phyloP scores from a whole-genome alignment of 2,329 filamentous ascomycete genomes.

The Sporothrix pseudoabietina region DNA sequence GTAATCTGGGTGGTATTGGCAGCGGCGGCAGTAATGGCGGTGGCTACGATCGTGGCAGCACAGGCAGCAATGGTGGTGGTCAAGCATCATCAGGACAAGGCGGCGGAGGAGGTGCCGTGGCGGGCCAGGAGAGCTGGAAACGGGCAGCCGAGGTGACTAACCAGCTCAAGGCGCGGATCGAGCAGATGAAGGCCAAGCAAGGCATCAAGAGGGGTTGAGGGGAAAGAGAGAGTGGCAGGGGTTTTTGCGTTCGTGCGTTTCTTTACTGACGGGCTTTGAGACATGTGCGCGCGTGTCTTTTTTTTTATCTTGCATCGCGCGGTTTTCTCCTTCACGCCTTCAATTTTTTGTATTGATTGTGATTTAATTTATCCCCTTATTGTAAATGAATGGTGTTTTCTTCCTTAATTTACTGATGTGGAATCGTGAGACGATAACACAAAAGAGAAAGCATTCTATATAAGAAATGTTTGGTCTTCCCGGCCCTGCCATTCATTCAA shows the following conservation, averaged over 20 bases:
- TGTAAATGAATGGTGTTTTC: neutral
- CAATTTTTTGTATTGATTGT: constrained; percentile 21
- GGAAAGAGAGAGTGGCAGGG: neutral
- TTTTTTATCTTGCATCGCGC: neutral
- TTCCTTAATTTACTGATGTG: no score
- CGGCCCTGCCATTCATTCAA: no score
- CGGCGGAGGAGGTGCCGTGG: constrained; percentile 30
- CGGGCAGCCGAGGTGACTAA: constrained; percentile 96
- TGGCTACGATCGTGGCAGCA: neutral
- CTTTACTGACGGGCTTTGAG: neutral
- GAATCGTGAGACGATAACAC: neutral
- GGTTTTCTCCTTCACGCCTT: neutral
- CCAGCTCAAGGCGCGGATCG: constrained; percentile 94
- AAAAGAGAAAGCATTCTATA: neutral
- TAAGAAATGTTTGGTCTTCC: no score
- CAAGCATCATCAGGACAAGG: constrained; percentile 12
- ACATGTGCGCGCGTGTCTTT: neutral
- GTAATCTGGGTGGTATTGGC: neutral
- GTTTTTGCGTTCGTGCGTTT: neutral
- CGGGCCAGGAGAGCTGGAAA: constrained; percentile 88
- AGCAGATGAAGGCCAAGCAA: constrained; percentile 79
- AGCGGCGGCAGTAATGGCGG: neutral
- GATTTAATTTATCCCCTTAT: neutral
- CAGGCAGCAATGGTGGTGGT: constrained; percentile 28
- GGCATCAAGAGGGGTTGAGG: constrained; percentile 32